Percentiles rank a stretch among this genome's conserved stretches.
phyloP scores from a whole-genome alignment of 1,139 yeast species.

The Suhomyces choctaworum region DNA sequence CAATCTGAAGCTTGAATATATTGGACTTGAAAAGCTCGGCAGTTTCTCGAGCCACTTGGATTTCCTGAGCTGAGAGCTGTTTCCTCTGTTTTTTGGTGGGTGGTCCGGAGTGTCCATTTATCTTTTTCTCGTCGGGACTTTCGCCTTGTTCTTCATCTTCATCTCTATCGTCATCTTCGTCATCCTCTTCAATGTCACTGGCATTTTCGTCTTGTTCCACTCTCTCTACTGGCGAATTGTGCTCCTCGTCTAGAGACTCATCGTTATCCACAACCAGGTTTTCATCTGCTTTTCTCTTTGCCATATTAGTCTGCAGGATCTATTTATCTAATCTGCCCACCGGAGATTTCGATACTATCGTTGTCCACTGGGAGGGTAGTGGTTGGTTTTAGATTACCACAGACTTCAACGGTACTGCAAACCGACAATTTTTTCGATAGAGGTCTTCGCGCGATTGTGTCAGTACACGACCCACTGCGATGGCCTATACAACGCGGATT shows the following conservation, averaged over 20 bases:
- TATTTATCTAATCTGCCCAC: conserved; percentile 2
- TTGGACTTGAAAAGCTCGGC: conserved; percentile 92
- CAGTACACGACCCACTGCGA: conserved; percentile 7
- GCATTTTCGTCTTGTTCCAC: conserved; percentile 16
- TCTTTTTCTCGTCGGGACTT: conserved; percentile 13
- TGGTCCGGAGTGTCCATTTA: conserved; percentile 13
- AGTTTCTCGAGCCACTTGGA: conserved; percentile 89
- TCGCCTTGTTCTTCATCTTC: conserved; percentile 18
- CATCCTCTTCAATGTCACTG: conserved; percentile 17
- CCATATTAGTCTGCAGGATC: conserved; percentile 21
- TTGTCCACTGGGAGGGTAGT: conserved; percentile 1
- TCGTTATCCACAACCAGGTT: conserved; percentile 4
- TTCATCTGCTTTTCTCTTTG: conserved; percentile 32
- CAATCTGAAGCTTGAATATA: conserved; percentile 91
- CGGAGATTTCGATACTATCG: background rate
- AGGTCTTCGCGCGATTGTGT: conserved; percentile 8
- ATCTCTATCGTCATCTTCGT: conserved; percentile 15
- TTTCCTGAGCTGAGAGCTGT: conserved; percentile 73
- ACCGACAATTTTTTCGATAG: conserved; percentile 11
- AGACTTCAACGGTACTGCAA: background rate
- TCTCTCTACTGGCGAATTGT: background rate
- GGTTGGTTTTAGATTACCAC: too few species aligned
- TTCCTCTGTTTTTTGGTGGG: conserved; percentile 40
- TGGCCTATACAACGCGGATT: background rate
- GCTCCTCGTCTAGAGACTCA: conserved; percentile 1